Conservation (phyloP, 139 green algal genomes). For the Coelastrella sp. region DNA sequence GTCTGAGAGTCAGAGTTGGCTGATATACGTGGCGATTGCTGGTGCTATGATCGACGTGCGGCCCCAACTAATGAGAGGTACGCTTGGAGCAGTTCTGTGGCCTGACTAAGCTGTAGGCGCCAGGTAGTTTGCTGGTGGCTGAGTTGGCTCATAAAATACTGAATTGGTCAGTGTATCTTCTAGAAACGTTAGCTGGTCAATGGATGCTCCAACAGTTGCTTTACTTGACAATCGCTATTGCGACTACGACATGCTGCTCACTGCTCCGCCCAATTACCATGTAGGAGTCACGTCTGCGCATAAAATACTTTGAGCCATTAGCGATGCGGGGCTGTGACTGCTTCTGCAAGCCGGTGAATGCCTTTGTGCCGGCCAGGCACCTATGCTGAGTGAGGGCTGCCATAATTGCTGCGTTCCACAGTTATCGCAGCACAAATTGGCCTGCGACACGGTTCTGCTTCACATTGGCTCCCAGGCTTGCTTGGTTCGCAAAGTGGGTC, state of each 20-base stretch:
- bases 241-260: neutral
- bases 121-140: neutral
- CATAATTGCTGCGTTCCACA: conserved; percentile 15
- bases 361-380: conserved; percentile 30
- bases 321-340: neutral
- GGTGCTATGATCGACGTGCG: no score
- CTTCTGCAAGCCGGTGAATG: neutral
- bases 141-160: neutral
- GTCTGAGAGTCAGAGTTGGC: no score
- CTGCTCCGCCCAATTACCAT: conserved; percentile 63
- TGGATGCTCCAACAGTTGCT: neutral
- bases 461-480: neutral
- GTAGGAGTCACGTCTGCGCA: conserved; percentile 57
- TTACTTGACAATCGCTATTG: neutral
- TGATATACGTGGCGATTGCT: no score
- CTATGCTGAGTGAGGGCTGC: conserved; percentile 34
- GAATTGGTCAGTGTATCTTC: no score
- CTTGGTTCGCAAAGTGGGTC: neutral
- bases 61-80: neutral
- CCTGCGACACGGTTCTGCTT: neutral
- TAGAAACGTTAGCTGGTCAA: neutral
- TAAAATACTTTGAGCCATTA: conserved; percentile 52
- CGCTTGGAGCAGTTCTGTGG: neutral
- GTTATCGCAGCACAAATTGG: neutral
- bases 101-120: neutral